Evolutionary conservation across 2,329 filamentous ascomycete genomes (phyloP), one percentile per base, ranked within the genome.

Genomic region (Cordyceps tenuipes): DNA sequence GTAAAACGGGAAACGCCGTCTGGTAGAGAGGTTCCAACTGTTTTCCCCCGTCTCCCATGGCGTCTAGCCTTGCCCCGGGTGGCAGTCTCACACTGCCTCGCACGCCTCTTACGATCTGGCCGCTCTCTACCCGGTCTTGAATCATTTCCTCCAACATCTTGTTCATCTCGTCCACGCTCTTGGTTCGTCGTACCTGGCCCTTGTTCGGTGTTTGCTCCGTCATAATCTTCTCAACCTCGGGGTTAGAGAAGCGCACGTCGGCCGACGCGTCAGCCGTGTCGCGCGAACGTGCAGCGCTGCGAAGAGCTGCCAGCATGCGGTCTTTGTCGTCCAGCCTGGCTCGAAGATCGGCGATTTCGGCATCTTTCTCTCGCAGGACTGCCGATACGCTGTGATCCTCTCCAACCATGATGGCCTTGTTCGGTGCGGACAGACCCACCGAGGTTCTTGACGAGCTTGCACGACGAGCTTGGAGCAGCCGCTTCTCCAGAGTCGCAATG

Each of bases 111-210:
- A 90, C 79, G 23, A 90, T 75, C 59, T 90, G 84, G 23, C 89
- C 90, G 57, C 80, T 85, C 66, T 94, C 89, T 57, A 95, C 88
- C 61, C 89, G 85, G 69, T 93, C 89, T 69, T 92, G 89, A 62
- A 97, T 94, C 93, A 97, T 97, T 74, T 96, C 91, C 68, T 97
- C 93, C 29, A 97, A 82, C 77, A 97, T 91, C 67, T 86, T 85
- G 65, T 90, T 96, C 86, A 97, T 92, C 73, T 96, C 92, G 66
- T 96, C 91, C 39, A 94, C 88, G 65, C 89, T 90, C 76, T 82
- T 85, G 13, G 79, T 78, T 54, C 82, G 80, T 64, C 79, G 82
- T 57, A 80, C 81, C n/a, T 72, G 68, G n/a, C 57, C 31, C 29
- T 63, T 66, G 3, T 55, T 47, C 34, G 65, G 52, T 44, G 65